Base-by-base conservation (phyloP, 345 rosid genomes). In the Brassica cretica region DNA sequence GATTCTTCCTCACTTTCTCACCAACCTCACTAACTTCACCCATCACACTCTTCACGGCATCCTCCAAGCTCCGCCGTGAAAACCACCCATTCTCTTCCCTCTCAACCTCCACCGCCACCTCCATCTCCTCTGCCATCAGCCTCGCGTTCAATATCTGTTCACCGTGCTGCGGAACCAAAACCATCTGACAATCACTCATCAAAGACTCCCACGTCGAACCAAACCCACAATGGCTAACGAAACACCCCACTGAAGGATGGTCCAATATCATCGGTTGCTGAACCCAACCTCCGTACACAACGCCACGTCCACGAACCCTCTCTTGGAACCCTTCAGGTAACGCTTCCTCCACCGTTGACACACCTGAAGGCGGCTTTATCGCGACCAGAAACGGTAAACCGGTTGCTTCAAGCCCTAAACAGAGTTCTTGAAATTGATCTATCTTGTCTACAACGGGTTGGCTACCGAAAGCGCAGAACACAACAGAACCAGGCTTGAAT, bases 141-240 rank as follows among this genome's bases (percentile, higher is more conserved):
- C 86, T 86, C 0, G 92, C 80, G 78, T 88, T 85, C 80, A 91
- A 68, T n/a, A 91, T 87, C 14, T 89, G 93, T 66, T 91, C 93
- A 8, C 86, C 88, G 60, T 84, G 68, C 32, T 86, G 87, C 0
- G 96, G 93, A 12, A 87, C 83, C 76, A 85, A 44, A 55, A 88
- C 92, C 6, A 88, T 79, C 71, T 89, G 93, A 67, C 92, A 88
- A 41, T 88, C 83, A 53, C 85, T 80, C 84, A 85, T 58, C 65
- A 91, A 78, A 2, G 92, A 80, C 67, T 91, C 97, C 92, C 91
- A 91, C 93, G 88, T 87, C 0, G 93, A 88, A 6, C 93, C 89
- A 46, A 82, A 89, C 81, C 96, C 96, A 29, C 93, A 84, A 53
- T 89, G 96, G 72, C 66, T 88, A 73, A 91, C 93, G 27, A 91